phyloP scores from a whole-genome alignment of 164 flowering plant species.

The Vitis rupestris region DNA sequence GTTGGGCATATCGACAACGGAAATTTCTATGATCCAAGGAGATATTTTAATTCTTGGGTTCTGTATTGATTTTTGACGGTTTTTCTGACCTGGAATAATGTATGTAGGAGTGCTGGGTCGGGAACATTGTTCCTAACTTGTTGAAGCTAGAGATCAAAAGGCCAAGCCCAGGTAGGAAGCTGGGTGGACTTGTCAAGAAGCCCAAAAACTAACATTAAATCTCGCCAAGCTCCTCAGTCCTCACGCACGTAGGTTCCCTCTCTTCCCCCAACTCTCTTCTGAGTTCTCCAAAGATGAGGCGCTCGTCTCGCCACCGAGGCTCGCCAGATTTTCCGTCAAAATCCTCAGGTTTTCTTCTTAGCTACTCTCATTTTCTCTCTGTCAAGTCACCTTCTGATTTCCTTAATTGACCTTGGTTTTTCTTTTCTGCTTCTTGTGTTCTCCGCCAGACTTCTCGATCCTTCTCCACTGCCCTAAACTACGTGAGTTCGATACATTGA shows the following conservation, averaged over 20 bases:
- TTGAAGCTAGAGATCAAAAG: too few relatives aligned
- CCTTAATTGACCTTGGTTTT: not conserved
- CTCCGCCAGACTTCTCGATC: constrained; percentile 63
- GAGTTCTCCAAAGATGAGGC: constrained; percentile 37
- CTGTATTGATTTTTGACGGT: too few relatives aligned
- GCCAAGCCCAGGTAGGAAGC: too few relatives aligned
- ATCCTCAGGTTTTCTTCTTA: constrained; percentile 45
- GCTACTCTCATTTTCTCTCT: constrained; percentile 8
- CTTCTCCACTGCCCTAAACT: constrained; percentile 92
- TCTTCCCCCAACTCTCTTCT: not conserved
- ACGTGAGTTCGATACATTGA: constrained; percentile 49
- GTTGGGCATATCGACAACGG: too few relatives aligned
- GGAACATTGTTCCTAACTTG: too few relatives aligned
- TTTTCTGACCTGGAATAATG: too few relatives aligned
- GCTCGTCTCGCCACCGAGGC: constrained; percentile 79
- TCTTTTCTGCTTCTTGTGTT: constrained; percentile 4
- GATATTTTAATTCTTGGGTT: too few relatives aligned
- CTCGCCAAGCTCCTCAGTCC: too few relatives aligned
- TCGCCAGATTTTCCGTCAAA: constrained; percentile 67
- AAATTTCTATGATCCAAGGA: too few relatives aligned
- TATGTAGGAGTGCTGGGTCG: too few relatives aligned
- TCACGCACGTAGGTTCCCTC: not conserved
- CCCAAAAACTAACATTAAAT: too few relatives aligned
- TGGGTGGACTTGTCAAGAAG: too few relatives aligned
- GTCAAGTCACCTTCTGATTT: constrained; percentile 2